A percentile compares a stretch with the other conserved stretches of the same genome.
phyloP scores from a whole-genome alignment of 2,329 filamentous ascomycete genomes.

The Lasiodiplodia theobromae region DNA sequence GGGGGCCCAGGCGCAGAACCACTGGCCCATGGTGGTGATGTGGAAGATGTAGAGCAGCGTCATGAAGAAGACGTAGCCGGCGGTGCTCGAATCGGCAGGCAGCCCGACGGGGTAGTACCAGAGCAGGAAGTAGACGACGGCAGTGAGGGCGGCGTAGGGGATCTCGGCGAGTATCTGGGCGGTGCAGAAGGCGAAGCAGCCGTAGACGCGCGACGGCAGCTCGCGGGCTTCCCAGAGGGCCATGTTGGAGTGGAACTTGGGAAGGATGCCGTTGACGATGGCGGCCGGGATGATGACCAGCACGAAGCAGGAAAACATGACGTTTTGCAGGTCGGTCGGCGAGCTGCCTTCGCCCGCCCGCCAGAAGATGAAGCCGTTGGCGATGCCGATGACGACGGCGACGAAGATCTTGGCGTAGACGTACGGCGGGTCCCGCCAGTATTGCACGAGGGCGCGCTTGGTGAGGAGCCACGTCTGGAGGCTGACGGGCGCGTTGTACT shows the following conservation, averaged over 20 bases:
- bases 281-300: constrained; percentile 50
- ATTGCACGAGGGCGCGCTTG: constrained; percentile 31
- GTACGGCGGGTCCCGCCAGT: constrained; percentile 54
- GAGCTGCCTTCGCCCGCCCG: constrained; percentile 27
- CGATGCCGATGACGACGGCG: constrained; percentile 52
- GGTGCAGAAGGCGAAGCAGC: constrained; percentile 75
- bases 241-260: constrained; percentile 64
- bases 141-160: constrained; percentile 36
- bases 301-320: constrained; percentile 61
- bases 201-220: constrained; percentile 73
- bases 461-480: constrained; percentile 30
- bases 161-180: constrained; percentile 73
- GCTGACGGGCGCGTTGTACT: constrained; percentile 25
- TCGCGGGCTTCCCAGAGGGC: constrained; percentile 67
- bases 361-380: constrained; percentile 24
- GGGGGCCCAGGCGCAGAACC: no score
- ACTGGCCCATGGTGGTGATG: no score
- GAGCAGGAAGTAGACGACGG: constrained; percentile 67
- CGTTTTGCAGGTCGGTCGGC: constrained; percentile 52
- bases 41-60: no score
- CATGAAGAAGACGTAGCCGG: no score
- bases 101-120: constrained; percentile 68
- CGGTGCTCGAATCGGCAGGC: not conserved
- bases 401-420: constrained; percentile 43
- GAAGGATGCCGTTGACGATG: constrained; percentile 65